phyloP scores from a whole-genome alignment of 495 filamentous ascomycete species.

The Rhizodiscina lignyota region DNA sequence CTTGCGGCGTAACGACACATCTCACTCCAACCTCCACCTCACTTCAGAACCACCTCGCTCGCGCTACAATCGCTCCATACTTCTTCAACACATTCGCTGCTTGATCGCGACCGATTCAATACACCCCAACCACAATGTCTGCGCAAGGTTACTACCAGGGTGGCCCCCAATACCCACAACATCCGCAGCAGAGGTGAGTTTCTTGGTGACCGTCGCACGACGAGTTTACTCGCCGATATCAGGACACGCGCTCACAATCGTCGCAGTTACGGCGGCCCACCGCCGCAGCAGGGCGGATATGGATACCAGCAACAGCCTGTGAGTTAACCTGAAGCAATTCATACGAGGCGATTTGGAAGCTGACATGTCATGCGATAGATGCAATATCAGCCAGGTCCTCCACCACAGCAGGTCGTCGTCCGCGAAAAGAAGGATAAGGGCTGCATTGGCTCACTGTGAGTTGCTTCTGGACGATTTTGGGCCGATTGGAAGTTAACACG shows the following conservation, averaged over 20 bases:
- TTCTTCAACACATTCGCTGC: no score
- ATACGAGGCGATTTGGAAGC: background rate
- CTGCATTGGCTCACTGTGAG: constrained; percentile 46
- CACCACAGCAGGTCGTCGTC: constrained; percentile 26
- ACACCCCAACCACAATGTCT: no score
- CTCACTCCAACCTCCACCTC: no score
- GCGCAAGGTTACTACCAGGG: constrained; percentile 11
- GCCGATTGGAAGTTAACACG: background rate
- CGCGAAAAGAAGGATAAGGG: constrained; percentile 37
- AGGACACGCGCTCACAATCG: constrained; percentile 8
- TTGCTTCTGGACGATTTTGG: background rate
- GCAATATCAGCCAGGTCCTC: constrained; percentile 45
- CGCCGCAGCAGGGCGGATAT: no score
- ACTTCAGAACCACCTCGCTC: no score
- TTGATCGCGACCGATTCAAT: no score
- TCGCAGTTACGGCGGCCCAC: constrained; percentile 4
- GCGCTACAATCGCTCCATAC: no score
- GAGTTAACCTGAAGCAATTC: constrained; percentile 12
- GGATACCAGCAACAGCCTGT: constrained; percentile 11
- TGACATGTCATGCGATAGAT: constrained; percentile 17
- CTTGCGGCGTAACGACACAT: no score
- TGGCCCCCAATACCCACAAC: constrained; percentile 21
- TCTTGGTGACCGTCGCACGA: constrained; percentile 8
- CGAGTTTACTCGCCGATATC: constrained; percentile 1
- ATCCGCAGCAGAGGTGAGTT: constrained; percentile 21